Base-by-base conservation (phyloP, 441 rosid species). In the Pelargonium cotyledonis region DNA sequence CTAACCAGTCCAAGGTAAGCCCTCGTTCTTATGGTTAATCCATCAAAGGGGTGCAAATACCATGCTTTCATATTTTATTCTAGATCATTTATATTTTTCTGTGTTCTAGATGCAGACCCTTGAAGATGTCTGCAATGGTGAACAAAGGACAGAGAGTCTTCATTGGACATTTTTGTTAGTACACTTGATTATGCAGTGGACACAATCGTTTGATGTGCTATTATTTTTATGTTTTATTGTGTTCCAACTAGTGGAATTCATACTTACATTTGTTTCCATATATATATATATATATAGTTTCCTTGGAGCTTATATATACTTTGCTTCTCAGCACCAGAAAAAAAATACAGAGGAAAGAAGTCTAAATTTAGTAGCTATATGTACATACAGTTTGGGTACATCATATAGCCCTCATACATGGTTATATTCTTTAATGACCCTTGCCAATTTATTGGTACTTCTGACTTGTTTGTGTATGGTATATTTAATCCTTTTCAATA, bases 201-300 rank as follows among this genome's bases (percentile, higher is more conserved):
- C 92, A 23, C 99, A 90, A 70, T 95, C 94, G 97, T 78, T 95
- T 81, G 97, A 97, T 90, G 61, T 61, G 85, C 23, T 72, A 8
- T n/a, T n/a, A n/a, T n/a, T n/a, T n/a, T n/a, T n/a, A n/a, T n/a
- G n/a, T n/a, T n/a, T n/a, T n/a, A n/a, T n/a, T n/a, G n/a, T n/a
- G n/a, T n/a, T n/a, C n/a, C n/a, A n/a, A n/a, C 26, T 55, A 16
- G 61, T 55, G 8, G 11, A 55, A 5, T 55, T 55, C 26, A n/a
- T 4, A 16, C 23, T 16, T 5, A 18, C 18, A 49, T 15, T 12
- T 49, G 55, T 49, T 14, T 15, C 16, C 12, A n/a, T n/a, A n/a
- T n/a, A n/a, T n/a, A n/a, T n/a, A n/a, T n/a, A n/a, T n/a, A n/a
- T n/a, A n/a, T n/a, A n/a, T n/a, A n/a, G n/a, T n/a, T n/a, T n/a